phyloP scores from a whole-genome alignment of 495 filamentous ascomycete species.

The Evansstolkia leycettana region DNA sequence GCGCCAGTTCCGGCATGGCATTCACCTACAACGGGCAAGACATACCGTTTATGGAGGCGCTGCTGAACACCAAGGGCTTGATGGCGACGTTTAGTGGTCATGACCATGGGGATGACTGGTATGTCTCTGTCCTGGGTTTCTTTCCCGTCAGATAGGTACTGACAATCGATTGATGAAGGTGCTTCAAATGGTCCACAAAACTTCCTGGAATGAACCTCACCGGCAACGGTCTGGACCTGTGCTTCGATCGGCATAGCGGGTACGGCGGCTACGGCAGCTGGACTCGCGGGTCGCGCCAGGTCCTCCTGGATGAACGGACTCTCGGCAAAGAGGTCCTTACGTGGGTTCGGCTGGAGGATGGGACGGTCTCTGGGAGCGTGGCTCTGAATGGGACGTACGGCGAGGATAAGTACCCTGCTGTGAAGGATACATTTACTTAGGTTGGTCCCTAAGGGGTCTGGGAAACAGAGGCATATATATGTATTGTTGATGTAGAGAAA shows the following conservation, averaged over 20 bases:
- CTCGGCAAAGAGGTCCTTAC: slow-evolving; percentile 36
- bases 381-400: slow-evolving; percentile 59
- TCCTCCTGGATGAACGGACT: slow-evolving; percentile 32
- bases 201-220: slow-evolving; percentile 17
- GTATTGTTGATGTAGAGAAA: too few relatives aligned
- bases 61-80: slow-evolving; percentile 42
- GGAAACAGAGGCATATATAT: too few relatives aligned
- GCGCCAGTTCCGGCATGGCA: background rate
- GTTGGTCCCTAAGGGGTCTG: too few relatives aligned
- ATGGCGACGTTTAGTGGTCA: slow-evolving; percentile 57
- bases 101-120: slow-evolving; percentile 63
- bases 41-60: slow-evolving; percentile 49
- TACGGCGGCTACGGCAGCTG: slow-evolving; percentile 62
- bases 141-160: background rate
- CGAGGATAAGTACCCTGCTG: slow-evolving; percentile 20
- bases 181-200: slow-evolving; percentile 24
- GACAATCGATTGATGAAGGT: slow-evolving; percentile 14
- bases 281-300: slow-evolving; percentile 47
- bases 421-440: too few relatives aligned
- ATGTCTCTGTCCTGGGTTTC: background rate
- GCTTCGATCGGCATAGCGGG: slow-evolving; percentile 58
- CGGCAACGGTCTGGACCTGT: slow-evolving; percentile 38
- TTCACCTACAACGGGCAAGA: slow-evolving; percentile 39
- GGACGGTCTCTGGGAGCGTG: slow-evolving; percentile 41
- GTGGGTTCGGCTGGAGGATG: slow-evolving; percentile 55